A percentile compares a stretch with the other conserved stretches of the same genome.
Evolutionary conservation across 1,284 basidiomycete genomes (phyloP).

Genomic region (Sporisorium exsertum): DNA sequence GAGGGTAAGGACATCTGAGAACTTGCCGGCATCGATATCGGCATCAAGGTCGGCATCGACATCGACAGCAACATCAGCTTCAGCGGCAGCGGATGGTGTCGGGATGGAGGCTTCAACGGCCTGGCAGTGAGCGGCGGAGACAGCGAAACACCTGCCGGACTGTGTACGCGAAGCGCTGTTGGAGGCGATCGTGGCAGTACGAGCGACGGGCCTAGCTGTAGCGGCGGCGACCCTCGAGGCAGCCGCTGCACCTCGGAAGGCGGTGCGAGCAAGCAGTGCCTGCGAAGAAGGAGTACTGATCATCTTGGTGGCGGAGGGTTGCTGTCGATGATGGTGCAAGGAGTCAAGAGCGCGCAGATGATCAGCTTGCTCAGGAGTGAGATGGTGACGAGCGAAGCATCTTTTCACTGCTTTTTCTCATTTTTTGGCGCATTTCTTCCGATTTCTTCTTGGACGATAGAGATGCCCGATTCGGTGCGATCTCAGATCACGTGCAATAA

Average conservation of each 20-base stretch:
- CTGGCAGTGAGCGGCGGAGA: constrained; percentile 16
- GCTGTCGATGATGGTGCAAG: constrained; percentile 1
- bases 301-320: constrained; percentile 9
- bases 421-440: not conserved
- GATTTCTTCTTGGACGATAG: not conserved
- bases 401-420: not conserved
- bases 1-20: not conserved
- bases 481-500: not conserved
- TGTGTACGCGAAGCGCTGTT: constrained; percentile 6
- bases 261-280: constrained; percentile 27
- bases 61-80: not conserved
- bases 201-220: constrained; percentile 3
- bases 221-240: constrained; percentile 1
- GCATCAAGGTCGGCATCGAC: not conserved
- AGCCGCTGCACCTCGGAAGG: constrained; percentile 15
- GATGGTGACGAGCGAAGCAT: not conserved
- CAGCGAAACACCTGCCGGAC: constrained; percentile 16
- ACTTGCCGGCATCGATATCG: not conserved
- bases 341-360: no score
- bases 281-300: constrained; percentile 29
- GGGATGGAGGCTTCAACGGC: not conserved
- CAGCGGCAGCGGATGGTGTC: not conserved
- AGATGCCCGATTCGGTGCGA: not conserved
- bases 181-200: constrained; percentile 11
- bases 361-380: not conserved